Evolutionary conservation across 768 basidiomycete species (phyloP).

Genomic region (Rhizopogon sp.): DNA sequence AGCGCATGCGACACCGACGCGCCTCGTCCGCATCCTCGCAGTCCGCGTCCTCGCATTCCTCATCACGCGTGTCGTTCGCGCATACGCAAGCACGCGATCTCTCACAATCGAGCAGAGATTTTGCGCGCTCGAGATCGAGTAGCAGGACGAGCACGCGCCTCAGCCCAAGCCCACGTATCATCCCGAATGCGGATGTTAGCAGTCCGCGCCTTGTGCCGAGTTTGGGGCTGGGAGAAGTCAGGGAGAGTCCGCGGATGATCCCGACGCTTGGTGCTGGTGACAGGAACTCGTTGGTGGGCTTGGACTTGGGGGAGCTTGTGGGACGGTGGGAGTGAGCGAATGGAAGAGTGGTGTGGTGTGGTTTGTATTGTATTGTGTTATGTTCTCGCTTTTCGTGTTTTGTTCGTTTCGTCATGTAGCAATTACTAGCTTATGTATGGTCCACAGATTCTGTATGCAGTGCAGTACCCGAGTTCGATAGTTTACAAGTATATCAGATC

Average conservation of each 20-base stretch:
- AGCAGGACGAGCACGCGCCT: slow-evolving; percentile 35
- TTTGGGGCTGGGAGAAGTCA: neutral
- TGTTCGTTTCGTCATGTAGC: neutral
- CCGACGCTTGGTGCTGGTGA: neutral
- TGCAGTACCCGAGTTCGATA: too few relatives aligned
- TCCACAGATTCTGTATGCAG: neutral
- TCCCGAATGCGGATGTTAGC: slow-evolving; percentile 24
- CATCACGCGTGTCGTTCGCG: slow-evolving; percentile 22
- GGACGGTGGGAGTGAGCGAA: neutral
- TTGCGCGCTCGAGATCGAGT: slow-evolving; percentile 36
- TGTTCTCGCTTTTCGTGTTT: neutral
- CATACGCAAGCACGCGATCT: slow-evolving; percentile 2
- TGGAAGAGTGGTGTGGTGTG: too few relatives aligned
- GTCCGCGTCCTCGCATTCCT: slow-evolving; percentile 53
- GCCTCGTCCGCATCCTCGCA: slow-evolving; percentile 69
- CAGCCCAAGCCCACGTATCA: slow-evolving; percentile 27
- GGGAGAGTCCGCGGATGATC: neutral
- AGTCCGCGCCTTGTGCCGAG: slow-evolving; percentile 6
- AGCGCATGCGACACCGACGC: slow-evolving; percentile 75
- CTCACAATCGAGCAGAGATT: slow-evolving; percentile 17
- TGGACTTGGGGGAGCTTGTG: neutral
- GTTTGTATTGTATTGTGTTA: neutral
- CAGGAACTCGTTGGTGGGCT: neutral
- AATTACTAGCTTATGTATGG: neutral
- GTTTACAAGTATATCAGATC: too few relatives aligned